A percentile compares a stretch with the other conserved stretches of the same genome.
Evolutionary conservation across 495 filamentous ascomycete genomes (phyloP).

Genomic region (Penicillium paxilli): DNA sequence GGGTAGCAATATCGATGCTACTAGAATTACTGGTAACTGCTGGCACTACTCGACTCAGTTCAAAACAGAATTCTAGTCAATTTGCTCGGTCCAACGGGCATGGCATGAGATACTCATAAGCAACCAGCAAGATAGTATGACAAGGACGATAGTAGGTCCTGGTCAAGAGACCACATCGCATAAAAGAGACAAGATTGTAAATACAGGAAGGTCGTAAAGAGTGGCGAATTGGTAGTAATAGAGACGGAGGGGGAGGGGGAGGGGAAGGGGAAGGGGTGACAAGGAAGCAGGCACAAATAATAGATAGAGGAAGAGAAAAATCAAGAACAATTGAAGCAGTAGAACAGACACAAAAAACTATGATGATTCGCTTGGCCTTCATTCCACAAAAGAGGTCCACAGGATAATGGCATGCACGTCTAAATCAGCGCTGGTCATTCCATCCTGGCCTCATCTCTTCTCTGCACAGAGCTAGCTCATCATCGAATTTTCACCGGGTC

Average conservation of each 20-base stretch:
- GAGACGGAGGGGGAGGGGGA: background rate
- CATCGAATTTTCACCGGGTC: slow-evolving; percentile 16
- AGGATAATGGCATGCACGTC: too few relatives aligned
- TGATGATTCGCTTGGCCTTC: too few relatives aligned
- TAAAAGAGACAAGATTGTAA: slow-evolving; percentile 22
- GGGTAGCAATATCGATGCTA: too few relatives aligned
- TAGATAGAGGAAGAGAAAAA: slow-evolving; percentile 2
- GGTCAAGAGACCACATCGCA: slow-evolving; percentile 8
- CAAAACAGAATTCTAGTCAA: slow-evolving; percentile 14
- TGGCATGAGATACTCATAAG: slow-evolving; percentile 7
- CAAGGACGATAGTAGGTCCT: slow-evolving; percentile 26
- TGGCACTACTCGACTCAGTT: background rate
- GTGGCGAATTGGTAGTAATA: slow-evolving; percentile 8
- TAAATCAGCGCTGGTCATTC: too few relatives aligned
- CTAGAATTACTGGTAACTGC: too few relatives aligned
- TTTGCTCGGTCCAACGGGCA: slow-evolving; percentile 13
- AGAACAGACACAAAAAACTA: background rate
- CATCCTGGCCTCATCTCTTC: background rate
- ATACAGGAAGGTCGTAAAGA: slow-evolving; percentile 32
- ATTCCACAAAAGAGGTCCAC: too few relatives aligned
- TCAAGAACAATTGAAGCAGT: background rate
- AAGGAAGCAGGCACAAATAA: too few relatives aligned
- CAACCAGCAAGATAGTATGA: slow-evolving; percentile 21
- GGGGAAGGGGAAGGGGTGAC: background rate
- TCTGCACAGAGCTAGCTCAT: background rate